Base-by-base conservation (phyloP, 2,329 filamentous ascomycete species). In the Penicillium sclerotigenum region DNA sequence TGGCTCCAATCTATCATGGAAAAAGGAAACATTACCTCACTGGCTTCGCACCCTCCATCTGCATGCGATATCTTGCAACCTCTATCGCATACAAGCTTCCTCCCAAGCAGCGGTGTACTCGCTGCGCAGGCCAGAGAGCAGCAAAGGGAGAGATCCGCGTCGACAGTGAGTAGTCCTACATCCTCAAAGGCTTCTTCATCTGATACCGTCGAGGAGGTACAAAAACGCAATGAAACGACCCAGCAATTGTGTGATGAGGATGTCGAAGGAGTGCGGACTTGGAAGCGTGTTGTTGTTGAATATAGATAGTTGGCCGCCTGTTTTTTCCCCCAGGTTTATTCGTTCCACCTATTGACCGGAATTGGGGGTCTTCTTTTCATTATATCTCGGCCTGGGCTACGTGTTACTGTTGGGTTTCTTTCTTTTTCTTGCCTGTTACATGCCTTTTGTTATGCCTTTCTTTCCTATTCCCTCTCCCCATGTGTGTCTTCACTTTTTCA, bases 281-380 rank as follows among this genome's bases (percentile, higher is more conserved):
- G 71, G 68, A 67, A 64, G 56, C 64, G 73, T 24, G 62, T 69
- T 41, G 67, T 74, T 45, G 58, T 74, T 11, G 72, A 76, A 52
- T 75, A 74, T 57, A 68, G 59, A 37, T 75, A 68, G 37, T 13
- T n/a, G 36, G 14, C 13, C 10, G 5, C 28, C 18, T 41, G n/a
- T 26, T 48, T 14, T 18, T n/a, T n/a, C n/a, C n/a, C n/a, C 3
- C 11, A 2, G 10, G 13, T 9, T 18, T 16, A 16, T 47, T 26
- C 6, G n/a, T 14, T 38, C 26, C 9, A 2, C 37, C 3, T 9
- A 6, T 26, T 43, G 5, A 14, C 20, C 13, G 8, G 20, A 14
- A 13, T 31, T 28, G 20, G 20, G 20, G 28, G 28, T 33, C 14
- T 33, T 33, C 6, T 10, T 18, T 29, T 24, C 7, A 5, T 28